A percentile compares a stretch with the other conserved stretches of the same genome.
Evolutionary conservation across 495 filamentous ascomycete species (phyloP).

Genomic region (Penicillium fimorum): DNA sequence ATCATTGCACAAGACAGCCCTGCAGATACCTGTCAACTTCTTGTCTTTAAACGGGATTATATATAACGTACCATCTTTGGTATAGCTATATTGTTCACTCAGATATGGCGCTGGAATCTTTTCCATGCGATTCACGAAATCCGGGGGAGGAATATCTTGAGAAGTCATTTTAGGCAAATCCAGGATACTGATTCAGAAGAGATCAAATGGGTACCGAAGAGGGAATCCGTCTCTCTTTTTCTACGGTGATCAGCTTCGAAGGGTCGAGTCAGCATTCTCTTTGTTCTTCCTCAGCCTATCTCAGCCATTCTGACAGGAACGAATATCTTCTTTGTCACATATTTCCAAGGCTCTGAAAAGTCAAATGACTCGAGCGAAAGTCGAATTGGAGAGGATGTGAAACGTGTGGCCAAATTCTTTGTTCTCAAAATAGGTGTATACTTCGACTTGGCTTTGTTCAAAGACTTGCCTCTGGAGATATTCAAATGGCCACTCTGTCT

Average conservation of each 20-base stretch:
- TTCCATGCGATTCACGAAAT: conserved; percentile 3
- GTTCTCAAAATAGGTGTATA: conserved; percentile 10
- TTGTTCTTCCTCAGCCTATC: not conserved
- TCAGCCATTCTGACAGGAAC: not conserved
- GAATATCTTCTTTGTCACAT: conserved; percentile 2
- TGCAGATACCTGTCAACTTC: not conserved
- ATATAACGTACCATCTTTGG: not conserved
- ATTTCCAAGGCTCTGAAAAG: not conserved
- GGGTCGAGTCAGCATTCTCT: not conserved
- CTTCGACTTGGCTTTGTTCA: conserved; percentile 1
- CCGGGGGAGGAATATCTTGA: not conserved
- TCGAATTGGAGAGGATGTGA: too few relatives aligned
- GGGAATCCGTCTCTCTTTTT: not conserved
- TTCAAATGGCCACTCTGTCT: not conserved
- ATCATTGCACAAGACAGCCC: conserved; percentile 9
- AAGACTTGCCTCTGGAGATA: not conserved
- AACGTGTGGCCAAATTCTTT: not conserved
- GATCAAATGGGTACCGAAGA: not conserved
- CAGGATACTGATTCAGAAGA: not conserved
- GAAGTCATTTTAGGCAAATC: not conserved
- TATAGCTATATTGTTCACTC: not conserved
- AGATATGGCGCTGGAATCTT: conserved; percentile 6
- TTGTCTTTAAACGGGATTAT: not conserved
- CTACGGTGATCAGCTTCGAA: not conserved
- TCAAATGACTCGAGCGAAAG: not conserved